Conservation (phyloP, 164 flowering plant genomes). For the Macadamia integrifolia region DNA sequence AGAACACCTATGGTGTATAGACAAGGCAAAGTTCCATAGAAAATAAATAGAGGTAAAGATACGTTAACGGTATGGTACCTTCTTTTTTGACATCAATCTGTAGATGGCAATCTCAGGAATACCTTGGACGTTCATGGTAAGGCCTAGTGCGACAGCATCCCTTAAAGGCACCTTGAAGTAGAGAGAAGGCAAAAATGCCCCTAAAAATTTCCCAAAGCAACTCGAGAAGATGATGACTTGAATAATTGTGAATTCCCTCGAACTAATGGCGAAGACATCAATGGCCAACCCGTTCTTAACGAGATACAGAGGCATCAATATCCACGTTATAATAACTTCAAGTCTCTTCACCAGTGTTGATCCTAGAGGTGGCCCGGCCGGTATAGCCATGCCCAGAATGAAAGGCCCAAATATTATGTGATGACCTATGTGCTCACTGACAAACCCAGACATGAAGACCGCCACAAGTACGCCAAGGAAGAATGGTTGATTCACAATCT, state of each 20-base stretch:
- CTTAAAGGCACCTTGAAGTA: constrained; percentile 10
- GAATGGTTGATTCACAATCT: constrained; percentile 33
- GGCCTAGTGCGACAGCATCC: constrained; percentile 17
- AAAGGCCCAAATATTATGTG: constrained; percentile 18
- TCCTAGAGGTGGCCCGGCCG: constrained; percentile 42
- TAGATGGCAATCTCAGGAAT: constrained; percentile 9
- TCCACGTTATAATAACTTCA: constrained; percentile 33
- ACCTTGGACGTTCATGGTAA: constrained; percentile 23
- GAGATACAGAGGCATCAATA: constrained; percentile 39
- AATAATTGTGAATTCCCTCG: neutral
- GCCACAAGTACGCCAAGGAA: constrained; percentile 17
- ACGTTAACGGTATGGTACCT: neutral
- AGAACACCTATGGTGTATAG: too few species aligned
- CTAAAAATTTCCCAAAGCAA: constrained; percentile 9
- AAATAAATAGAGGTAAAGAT: neutral
- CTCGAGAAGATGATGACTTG: neutral
- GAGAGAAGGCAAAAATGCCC: constrained; percentile 9
- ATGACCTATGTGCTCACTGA: constrained; percentile 32
- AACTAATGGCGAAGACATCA: neutral
- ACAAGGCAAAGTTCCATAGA: neutral
- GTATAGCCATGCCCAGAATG: constrained; percentile 34
- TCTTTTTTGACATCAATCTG: neutral
- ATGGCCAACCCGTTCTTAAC: constrained; percentile 17
- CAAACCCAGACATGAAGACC: constrained; percentile 23
- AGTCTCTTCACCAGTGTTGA: constrained; percentile 33